Evolutionary conservation across 805 yeast genomes (phyloP).

Genomic region (Saturnispora zaruensis): DNA sequence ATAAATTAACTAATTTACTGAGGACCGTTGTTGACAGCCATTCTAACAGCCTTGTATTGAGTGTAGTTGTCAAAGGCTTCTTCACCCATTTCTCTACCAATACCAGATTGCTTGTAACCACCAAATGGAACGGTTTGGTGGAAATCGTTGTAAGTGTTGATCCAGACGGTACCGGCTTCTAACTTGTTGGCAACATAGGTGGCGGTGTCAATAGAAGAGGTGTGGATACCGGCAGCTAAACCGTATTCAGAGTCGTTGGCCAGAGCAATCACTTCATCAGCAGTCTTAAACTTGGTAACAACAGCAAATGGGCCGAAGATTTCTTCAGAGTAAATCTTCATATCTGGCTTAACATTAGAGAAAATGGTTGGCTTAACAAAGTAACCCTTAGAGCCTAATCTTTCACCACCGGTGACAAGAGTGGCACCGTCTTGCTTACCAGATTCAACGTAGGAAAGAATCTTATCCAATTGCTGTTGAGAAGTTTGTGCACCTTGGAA

Average conservation of each 20-base stretch:
- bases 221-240: constrained; percentile 75
- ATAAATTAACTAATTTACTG: constrained; percentile 10
- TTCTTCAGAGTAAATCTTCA: constrained; percentile 62
- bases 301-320: constrained; percentile 78
- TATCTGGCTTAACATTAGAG: constrained; percentile 54
- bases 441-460: constrained; percentile 53
- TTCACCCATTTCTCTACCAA: constrained; percentile 81
- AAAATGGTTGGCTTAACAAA: constrained; percentile 69
- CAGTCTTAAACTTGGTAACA: constrained; percentile 54
- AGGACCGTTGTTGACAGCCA: constrained; percentile 24
- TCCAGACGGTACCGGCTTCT: constrained; percentile 73
- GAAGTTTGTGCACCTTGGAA: constrained; percentile 78
- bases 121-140: constrained; percentile 72
- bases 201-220: constrained; percentile 53
- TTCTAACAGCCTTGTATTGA: constrained; percentile 59
- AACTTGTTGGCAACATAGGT: constrained; percentile 53
- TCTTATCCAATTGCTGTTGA: constrained; percentile 58
- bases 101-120: constrained; percentile 72
- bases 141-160: constrained; percentile 74
- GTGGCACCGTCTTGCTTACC: constrained; percentile 67
- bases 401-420: constrained; percentile 62
- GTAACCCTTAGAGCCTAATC: constrained; percentile 57
- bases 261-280: constrained; percentile 55
- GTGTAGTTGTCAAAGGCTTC: constrained; percentile 64
- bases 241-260: constrained; percentile 72